Evolutionary conservation across 768 basidiomycete genomes (phyloP).

Genomic region (Dacryopinax primogenitus): DNA sequence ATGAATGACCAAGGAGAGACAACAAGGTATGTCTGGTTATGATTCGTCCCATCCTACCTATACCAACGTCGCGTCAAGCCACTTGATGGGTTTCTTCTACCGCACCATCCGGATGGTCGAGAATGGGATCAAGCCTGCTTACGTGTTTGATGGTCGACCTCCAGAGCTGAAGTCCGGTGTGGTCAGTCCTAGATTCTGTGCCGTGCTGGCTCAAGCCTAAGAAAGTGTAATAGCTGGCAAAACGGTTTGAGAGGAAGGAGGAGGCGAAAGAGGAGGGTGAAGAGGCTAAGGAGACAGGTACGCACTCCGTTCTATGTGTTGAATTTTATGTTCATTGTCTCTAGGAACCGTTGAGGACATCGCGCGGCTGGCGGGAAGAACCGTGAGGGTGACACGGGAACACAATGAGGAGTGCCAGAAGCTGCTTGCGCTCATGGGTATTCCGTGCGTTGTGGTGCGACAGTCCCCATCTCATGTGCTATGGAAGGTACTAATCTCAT

Average conservation of each 20-base stretch:
- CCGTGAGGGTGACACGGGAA: slow-evolving; percentile 87
- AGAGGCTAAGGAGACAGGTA: slow-evolving; percentile 88
- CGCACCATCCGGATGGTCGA: slow-evolving; percentile 95
- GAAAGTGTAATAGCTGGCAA: slow-evolving; percentile 53
- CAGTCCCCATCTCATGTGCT: neutral
- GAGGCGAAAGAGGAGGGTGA: slow-evolving; percentile 91
- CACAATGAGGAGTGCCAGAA: slow-evolving; percentile 92
- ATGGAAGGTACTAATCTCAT: neutral
- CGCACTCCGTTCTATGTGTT: slow-evolving; percentile 13
- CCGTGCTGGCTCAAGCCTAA: neutral
- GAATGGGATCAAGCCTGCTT: slow-evolving; percentile 95
- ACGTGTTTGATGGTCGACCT: slow-evolving; percentile 97
- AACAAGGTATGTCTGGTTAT: slow-evolving; percentile 42
- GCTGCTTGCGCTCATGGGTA: slow-evolving; percentile 87
- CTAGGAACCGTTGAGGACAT: slow-evolving; percentile 79
- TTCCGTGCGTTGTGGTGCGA: slow-evolving; percentile 81
- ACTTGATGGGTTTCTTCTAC: slow-evolving; percentile 98
- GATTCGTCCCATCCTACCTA: neutral
- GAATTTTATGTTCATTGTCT: neutral
- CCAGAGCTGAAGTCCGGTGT: slow-evolving; percentile 95
- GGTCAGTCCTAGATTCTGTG: slow-evolving; percentile 40
- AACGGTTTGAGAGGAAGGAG: slow-evolving; percentile 81
- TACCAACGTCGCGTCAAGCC: neutral
- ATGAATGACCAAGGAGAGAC: slow-evolving; percentile 97
- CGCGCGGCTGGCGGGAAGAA: slow-evolving; percentile 76